Percentiles rank a stretch among this genome's conserved stretches.
phyloP scores from a whole-genome alignment of 306 rosid genomes.

The Pyrus betulifolia region DNA sequence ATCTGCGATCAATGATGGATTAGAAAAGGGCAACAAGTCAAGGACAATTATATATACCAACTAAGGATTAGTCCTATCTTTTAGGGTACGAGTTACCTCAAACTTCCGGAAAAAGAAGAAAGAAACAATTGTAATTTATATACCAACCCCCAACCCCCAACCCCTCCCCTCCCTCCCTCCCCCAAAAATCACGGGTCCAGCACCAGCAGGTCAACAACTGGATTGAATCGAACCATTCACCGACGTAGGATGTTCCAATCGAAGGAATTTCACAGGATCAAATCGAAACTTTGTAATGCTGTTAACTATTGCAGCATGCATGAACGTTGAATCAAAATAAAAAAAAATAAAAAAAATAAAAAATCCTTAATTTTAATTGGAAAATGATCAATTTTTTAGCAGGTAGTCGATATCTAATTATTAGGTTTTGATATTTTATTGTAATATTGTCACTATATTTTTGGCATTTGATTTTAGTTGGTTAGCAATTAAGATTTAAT shows the following conservation, averaged over 20 bases:
- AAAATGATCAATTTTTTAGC: no score
- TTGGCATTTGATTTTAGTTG: no score
- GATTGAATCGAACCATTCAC: not conserved
- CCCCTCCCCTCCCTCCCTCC: not conserved
- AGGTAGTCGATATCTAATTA: not conserved
- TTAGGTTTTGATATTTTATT: no score
- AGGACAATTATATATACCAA: not conserved
- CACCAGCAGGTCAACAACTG: not conserved
- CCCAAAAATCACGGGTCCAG: not conserved
- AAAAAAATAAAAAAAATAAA: no score
- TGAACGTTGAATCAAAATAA: not conserved
- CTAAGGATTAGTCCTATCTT: no score
- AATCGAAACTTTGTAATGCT: not conserved
- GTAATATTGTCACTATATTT: no score
- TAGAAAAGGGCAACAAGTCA: not conserved
- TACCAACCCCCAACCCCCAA: not conserved
- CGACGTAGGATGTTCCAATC: not conserved
- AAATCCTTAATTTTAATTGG: no score
- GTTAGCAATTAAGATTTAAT: no score
- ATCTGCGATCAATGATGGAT: not conserved
- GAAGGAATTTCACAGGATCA: not conserved
- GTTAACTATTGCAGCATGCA: not conserved
- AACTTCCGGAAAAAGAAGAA: no score
- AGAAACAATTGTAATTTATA: no score
- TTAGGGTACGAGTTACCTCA: no score